Conservation (phyloP, 202 grass and related monocot genomes). For the Musa balbisiana region DNA sequence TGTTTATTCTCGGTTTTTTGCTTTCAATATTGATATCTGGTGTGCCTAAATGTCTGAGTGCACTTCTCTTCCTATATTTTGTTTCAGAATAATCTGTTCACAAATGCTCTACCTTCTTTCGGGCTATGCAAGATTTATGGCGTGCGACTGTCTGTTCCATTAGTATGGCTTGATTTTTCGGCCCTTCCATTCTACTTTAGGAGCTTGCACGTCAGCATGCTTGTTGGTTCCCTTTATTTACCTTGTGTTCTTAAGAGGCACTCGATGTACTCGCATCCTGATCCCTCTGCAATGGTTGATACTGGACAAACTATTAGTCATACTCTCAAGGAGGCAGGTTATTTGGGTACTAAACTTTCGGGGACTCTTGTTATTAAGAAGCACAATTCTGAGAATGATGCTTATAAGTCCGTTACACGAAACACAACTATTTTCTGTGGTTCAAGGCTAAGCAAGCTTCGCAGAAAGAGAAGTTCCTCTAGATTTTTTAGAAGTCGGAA, state of each 20-base stretch:
- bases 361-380: neutral
- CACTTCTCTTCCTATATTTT: neutral
- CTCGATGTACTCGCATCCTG: neutral
- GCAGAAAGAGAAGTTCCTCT: conserved; percentile 51
- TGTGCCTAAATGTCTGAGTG: neutral
- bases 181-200: conserved; percentile 65
- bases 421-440: conserved; percentile 35
- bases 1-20: neutral
- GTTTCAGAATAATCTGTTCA: conserved; percentile 34
- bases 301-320: conserved; percentile 24
- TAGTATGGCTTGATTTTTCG: conserved; percentile 55
- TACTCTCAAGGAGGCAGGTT: conserved; percentile 21
- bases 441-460: conserved; percentile 47
- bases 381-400: neutral
- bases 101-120: conserved; percentile 25
- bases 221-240: conserved; percentile 48
- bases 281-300: neutral
- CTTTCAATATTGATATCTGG: conserved; percentile 13
- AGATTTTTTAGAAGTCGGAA: conserved; percentile 32
- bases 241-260: conserved; percentile 26
- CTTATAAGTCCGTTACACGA: conserved; percentile 32
- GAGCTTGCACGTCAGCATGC: conserved; percentile 42
- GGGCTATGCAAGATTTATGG: conserved; percentile 56
- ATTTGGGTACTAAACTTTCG: conserved; percentile 13
- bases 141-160: conserved; percentile 23